A percentile compares a stretch with the other conserved stretches of the same genome.
Evolutionary conservation across 73 alveolate species (phyloP).

Genomic region (Paramecium biaurelia): DNA sequence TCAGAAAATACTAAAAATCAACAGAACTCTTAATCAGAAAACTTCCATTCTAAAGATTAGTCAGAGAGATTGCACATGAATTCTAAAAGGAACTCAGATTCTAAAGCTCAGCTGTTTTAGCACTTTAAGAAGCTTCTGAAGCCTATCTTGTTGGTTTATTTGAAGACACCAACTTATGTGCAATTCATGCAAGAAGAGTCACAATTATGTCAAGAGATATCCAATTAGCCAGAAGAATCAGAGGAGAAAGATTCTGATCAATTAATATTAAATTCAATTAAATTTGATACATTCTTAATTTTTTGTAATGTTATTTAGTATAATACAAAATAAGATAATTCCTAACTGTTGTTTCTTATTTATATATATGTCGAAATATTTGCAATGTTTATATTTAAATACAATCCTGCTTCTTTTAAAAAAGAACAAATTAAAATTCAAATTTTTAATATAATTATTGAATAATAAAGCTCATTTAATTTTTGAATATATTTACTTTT

Average conservation of each 20-base stretch:
- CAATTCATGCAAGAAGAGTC: slow-evolving; percentile 94
- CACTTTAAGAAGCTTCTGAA: slow-evolving; percentile 95
- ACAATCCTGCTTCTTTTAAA: neutral
- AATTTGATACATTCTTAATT: neutral
- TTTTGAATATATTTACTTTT: neutral
- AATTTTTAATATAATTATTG: neutral
- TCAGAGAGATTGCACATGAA: slow-evolving; percentile 91
- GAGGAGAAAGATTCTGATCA: slow-evolving; percentile 89
- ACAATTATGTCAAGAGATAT: slow-evolving; percentile 94
- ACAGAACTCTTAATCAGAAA: slow-evolving; percentile 88
- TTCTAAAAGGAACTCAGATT: slow-evolving; percentile 92
- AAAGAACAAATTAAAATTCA: neutral
- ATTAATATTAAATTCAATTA: neutral
- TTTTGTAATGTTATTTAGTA: neutral
- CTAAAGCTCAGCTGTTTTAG: slow-evolving; percentile 89
- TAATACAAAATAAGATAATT: neutral
- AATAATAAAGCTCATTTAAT: neutral
- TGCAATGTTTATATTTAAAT: no score
- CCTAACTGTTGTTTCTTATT: neutral
- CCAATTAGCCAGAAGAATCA: slow-evolving; percentile 92
- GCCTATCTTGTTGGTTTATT: slow-evolving; percentile 88
- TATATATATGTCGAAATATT: neutral
- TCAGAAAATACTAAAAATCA: slow-evolving; percentile 84
- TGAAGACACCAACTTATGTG: slow-evolving; percentile 94
- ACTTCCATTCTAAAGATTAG: slow-evolving; percentile 95